Evolutionary conservation across 2,329 filamentous ascomycete species (phyloP).

Genomic region (Neophaeococcomyces mojaviensis): DNA sequence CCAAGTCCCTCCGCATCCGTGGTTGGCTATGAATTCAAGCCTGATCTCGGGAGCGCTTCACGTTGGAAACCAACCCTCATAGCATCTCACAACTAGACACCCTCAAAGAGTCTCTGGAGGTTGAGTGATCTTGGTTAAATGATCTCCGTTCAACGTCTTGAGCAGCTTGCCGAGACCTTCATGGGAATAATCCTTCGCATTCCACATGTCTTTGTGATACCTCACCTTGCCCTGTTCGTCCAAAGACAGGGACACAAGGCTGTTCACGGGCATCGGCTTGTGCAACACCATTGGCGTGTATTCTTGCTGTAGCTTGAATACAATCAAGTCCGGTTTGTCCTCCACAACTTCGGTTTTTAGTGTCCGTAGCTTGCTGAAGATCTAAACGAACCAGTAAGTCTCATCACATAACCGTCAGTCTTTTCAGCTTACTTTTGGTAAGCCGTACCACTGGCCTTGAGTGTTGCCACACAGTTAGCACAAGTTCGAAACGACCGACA

Average conservation of each 20-base stretch:
- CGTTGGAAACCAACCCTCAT: too few relatives aligned
- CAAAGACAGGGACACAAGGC: constrained; percentile 34
- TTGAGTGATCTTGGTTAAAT: constrained; percentile 37
- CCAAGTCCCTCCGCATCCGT: too few relatives aligned
- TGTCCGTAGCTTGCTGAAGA: constrained; percentile 27
- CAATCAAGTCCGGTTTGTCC: constrained; percentile 32
- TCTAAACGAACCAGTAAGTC: constrained; percentile 9
- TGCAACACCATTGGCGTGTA: constrained; percentile 37
- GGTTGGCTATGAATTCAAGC: too few relatives aligned
- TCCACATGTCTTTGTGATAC: constrained; percentile 47
- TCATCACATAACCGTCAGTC: background rate
- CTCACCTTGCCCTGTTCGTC: constrained; percentile 35
- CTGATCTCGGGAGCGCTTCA: too few relatives aligned
- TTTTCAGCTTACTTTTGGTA: constrained; percentile 16
- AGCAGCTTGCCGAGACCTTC: constrained; percentile 40
- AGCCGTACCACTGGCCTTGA: constrained; percentile 8
- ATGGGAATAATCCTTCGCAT: constrained; percentile 42
- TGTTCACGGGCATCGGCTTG: constrained; percentile 33
- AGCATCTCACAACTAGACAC: too few relatives aligned
- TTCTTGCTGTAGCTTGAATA: constrained; percentile 44
- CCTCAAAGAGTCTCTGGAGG: constrained; percentile 29
- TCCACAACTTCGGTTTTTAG: constrained; percentile 37
- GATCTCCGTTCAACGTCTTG: constrained; percentile 44
- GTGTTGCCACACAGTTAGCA: too few relatives aligned
- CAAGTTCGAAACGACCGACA: too few relatives aligned